Base-by-base conservation (phyloP, 139 green algal genomes). In the Mesostigma viride region DNA sequence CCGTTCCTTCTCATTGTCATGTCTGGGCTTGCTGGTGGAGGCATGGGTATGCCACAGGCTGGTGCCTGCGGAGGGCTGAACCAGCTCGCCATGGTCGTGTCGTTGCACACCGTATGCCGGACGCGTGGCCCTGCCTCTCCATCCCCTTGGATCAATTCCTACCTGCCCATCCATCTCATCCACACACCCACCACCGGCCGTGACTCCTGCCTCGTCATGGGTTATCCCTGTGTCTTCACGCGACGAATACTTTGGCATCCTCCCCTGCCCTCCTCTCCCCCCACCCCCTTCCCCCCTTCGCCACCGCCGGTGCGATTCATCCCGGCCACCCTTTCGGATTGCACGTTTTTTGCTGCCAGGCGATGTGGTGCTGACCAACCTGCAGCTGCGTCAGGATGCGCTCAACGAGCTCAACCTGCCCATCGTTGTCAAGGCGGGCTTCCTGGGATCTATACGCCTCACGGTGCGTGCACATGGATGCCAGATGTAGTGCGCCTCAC, bases 301-400 rank as follows among this genome's bases (percentile, higher is more conserved):
- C 14, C 11, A 51, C 11, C 11, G 8, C 40, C 40, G 8, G 14
- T 24, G 40, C 8, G 8, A 51, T 8, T 51, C 40, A 8, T 51
- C 40, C 8, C 11, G 40, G 8, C 40, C 8, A 51, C 8, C 14
- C 40, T 24, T 24, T 24, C 11, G 11, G 11, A 14, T 51, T 8
- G 11, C 11, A 14, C 27, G 58, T 44, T 4, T 20, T 62, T 0
- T n/a, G n/a, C n/a, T n/a, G n/a, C n/a, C 70, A 76, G 92, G 92
- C 4, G 81, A 99, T 79, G 89, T 99, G 32, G 79, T 89, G 63
- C 81, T 99, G 24, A 74, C 79, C 1, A 92, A 97, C 77, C 79
- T 99, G 57, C 68, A 82, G 46, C 82, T 99, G 1, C 90, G 89
- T 70, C 79, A 88, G 2, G 90, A 96, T 53, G 92, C 92, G 0